Conservation (phyloP, 1,284 basidiomycete species). For the Austroboletus rostrupii region DNA sequence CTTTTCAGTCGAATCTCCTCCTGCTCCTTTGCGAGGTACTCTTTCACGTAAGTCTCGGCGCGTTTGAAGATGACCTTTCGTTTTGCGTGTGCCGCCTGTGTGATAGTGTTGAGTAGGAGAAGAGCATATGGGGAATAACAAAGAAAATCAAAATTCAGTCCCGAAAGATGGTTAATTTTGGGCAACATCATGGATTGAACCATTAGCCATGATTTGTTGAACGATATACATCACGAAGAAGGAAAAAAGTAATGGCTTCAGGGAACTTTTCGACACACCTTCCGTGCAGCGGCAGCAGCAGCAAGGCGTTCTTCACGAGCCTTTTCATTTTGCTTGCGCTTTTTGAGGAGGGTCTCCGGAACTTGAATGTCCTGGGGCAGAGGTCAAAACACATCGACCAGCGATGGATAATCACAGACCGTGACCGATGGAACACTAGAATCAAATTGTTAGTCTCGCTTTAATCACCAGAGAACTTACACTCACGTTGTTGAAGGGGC, state of each 20-base stretch:
- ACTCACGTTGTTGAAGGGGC: constrained; percentile 69
- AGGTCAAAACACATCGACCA: constrained; percentile 25
- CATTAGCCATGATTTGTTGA: constrained; percentile 67
- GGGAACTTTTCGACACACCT: constrained; percentile 58
- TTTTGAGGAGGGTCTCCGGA: constrained; percentile 99
- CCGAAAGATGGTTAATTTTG: constrained; percentile 97
- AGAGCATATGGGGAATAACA: neutral
- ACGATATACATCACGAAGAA: constrained; percentile 76
- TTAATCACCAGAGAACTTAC: neutral
- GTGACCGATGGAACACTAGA: constrained; percentile 65
- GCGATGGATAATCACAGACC: constrained; percentile 41
- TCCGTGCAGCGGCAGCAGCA: constrained; percentile 83
- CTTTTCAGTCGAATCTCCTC: constrained; percentile 97
- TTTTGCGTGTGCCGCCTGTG: constrained; percentile 83
- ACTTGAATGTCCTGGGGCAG: constrained; percentile 76
- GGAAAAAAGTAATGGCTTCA: constrained; percentile 11
- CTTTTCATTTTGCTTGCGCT: constrained; percentile 98
- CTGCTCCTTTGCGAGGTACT: constrained; percentile 89
- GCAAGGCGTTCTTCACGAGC: constrained; percentile 92
- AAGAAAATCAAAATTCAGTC: constrained; percentile 53
- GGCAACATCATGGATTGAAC: constrained; percentile 65
- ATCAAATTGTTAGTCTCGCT: constrained; percentile 13
- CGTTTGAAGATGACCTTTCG: constrained; percentile 99
- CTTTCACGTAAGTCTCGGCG: constrained; percentile 97
- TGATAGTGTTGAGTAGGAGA: constrained; percentile 12